Percentiles rank a stretch among this genome's conserved stretches.
These are phyloP conservation scores for Sanghuangporus sanghuang DNA, from an alignment of 1,284 basidiomycete genomes.

Conservation along the genomic window DNA sequence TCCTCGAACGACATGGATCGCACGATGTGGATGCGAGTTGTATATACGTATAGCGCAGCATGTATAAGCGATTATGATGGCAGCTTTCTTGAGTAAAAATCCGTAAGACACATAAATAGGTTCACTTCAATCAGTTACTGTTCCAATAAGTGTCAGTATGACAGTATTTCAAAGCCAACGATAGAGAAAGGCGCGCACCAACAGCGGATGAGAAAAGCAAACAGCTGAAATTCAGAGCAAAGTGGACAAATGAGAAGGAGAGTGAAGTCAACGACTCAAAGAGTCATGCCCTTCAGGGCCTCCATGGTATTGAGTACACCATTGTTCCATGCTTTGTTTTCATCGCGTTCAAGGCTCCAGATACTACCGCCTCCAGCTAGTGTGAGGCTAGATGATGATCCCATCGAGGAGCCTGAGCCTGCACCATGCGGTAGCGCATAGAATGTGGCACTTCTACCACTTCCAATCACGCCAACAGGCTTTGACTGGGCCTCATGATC, in stretches of 20 bases:
- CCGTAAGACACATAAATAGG: neutral
- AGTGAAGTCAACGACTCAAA: neutral
- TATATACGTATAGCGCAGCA: neutral
- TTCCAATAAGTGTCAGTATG: neutral
- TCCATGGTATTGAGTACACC: neutral
- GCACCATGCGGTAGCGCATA: slow-evolving; percentile 12
- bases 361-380: slow-evolving; percentile 47
- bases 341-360: slow-evolving; percentile 62
- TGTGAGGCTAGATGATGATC: slow-evolving; percentile 28
- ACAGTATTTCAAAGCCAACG: neutral
- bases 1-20: no score
- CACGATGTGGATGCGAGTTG: no score
- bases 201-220: neutral
- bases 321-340: slow-evolving; percentile 38
- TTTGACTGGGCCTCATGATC: slow-evolving; percentile 23
- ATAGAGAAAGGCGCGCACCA: neutral
- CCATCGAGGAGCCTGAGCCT: slow-evolving; percentile 20
- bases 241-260: neutral
- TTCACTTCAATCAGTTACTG: neutral
- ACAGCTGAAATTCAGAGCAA: neutral
- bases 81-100: neutral
- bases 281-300: neutral
- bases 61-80: neutral
- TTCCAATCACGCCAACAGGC: slow-evolving; percentile 19
- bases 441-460: slow-evolving; percentile 25